Base-by-base conservation (phyloP, 1,284 basidiomycete genomes). In the Rhodotorula sp. region DNA sequence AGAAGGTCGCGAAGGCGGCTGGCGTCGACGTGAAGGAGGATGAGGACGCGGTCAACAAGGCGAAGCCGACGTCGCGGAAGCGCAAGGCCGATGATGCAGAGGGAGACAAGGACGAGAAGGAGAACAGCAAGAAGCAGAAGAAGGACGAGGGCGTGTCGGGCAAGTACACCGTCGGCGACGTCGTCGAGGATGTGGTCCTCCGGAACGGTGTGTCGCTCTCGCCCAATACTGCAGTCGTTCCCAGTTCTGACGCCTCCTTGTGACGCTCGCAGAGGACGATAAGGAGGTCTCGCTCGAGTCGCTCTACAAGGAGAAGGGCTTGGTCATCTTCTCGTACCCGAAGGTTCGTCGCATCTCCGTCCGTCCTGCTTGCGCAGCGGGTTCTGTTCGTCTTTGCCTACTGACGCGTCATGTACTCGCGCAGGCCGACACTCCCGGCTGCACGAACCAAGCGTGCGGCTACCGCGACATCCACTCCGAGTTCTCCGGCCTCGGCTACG, bases 361-460 rank as follows among this genome's bases (percentile, higher is more conserved):
- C 77, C 77, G 89, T 59, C 90, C 32, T 13, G 20, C 20, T 48
- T 27, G 20, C 24, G 2, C 39, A 17, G 24, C 22, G 22, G n/a
- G 10, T 15, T 53, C 32, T 34, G n/a, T 20, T 56, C 22, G 10
- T 32, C 22, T 48, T 4, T 19, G 5, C 1, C 27, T 22, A 8
- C n/a, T 17, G 32, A 39, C 30, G n/a, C 22, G 15, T 30, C 22
- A 30, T 27, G 4, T n/a, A 9, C 11, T 30, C 44, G 20, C 34
- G 2, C 36, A 62, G 52, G 60, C 60, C 52, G 52, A 54, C 61
- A 62, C 61, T 30, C 61, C 61, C 20, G 73, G 91, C 48, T 94
- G 92, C 82, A 94, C 91, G 4, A 89, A 82, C 48, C 92, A 95
- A 80, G 92, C 92, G 0, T 94, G 92, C 79, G 90, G 88, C 7